phyloP scores from a whole-genome alignment of 2,329 filamentous ascomycete species.

The Eutypa lata region DNA sequence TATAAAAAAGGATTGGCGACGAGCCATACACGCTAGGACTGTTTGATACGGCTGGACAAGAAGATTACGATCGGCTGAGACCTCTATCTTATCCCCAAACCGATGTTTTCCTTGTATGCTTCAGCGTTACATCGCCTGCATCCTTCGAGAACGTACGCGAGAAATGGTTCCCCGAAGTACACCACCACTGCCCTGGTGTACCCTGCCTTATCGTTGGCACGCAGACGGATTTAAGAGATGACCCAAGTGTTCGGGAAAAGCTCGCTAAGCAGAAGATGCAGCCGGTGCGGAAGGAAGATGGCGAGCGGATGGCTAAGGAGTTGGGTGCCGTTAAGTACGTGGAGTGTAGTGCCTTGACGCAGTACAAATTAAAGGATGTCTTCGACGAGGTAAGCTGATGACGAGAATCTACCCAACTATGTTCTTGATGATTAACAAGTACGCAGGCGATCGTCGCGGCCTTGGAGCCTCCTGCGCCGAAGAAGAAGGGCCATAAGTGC shows the following conservation, averaged over 20 bases:
- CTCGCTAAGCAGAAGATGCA: slow-evolving; percentile 94
- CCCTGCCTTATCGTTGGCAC: slow-evolving; percentile 97
- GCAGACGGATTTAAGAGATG: slow-evolving; percentile 92
- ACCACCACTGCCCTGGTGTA: slow-evolving; percentile 96
- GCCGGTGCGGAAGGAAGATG: slow-evolving; percentile 87
- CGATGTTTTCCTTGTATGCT: slow-evolving; percentile 98
- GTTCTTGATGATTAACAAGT: slow-evolving; percentile 1
- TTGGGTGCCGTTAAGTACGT: slow-evolving; percentile 98
- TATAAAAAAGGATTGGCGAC: slow-evolving; percentile 82
- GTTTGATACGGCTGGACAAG: slow-evolving; percentile 98
- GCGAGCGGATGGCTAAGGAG: slow-evolving; percentile 94
- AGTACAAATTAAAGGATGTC: slow-evolving; percentile 98
- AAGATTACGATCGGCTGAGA: slow-evolving; percentile 97
- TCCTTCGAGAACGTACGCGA: slow-evolving; percentile 99
- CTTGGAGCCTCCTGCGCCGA: slow-evolving; percentile 79
- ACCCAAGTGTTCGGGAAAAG: slow-evolving; percentile 83
- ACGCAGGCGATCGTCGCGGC: slow-evolving; percentile 88
- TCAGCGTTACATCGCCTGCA: slow-evolving; percentile 94
- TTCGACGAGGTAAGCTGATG: slow-evolving; percentile 82
- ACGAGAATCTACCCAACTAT: neutral
- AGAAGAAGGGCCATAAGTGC: slow-evolving; percentile 73
- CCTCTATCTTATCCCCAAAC: slow-evolving; percentile 97
- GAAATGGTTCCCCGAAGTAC: slow-evolving; percentile 98
- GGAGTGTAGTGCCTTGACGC: slow-evolving; percentile 95
- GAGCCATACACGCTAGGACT: slow-evolving; percentile 96